Evolutionary conservation across 768 basidiomycete species (phyloP).

Genomic region (Boletus eberwhitei): DNA sequence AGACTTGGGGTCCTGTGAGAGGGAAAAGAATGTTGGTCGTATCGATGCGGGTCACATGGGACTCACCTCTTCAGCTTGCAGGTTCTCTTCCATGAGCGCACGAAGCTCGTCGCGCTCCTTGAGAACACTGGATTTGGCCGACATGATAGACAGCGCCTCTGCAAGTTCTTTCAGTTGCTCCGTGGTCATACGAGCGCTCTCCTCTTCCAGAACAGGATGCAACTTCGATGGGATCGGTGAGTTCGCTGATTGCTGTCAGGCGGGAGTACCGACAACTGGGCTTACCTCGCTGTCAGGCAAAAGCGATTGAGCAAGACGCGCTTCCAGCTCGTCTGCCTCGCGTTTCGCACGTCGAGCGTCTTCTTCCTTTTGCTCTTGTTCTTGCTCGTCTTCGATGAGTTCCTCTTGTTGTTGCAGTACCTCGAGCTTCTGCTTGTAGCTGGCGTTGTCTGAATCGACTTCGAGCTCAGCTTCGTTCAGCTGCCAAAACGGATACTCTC

Average conservation of each 20-base stretch:
- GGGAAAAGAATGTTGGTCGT: neutral
- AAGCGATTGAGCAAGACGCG: slow-evolving; percentile 74
- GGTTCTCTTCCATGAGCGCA: slow-evolving; percentile 90
- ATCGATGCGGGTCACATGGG: neutral
- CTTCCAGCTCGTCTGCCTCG: slow-evolving; percentile 77
- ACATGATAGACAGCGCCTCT: slow-evolving; percentile 86
- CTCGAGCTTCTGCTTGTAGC: slow-evolving; percentile 97
- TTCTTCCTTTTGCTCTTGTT: slow-evolving; percentile 95
- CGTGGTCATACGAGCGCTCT: slow-evolving; percentile 92
- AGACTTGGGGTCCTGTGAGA: slow-evolving; percentile 68
- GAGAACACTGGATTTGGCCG: slow-evolving; percentile 90
- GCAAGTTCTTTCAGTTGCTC: slow-evolving; percentile 94
- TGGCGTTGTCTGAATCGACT: slow-evolving; percentile 89
- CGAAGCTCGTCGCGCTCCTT: slow-evolving; percentile 94
- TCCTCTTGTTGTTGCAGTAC: slow-evolving; percentile 98
- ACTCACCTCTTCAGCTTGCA: slow-evolving; percentile 79
- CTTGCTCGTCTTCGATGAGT: slow-evolving; percentile 98
- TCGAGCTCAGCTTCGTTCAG: slow-evolving; percentile 96
- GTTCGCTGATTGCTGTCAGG: neutral
- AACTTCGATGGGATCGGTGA: slow-evolving; percentile 40
- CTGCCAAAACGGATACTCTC: slow-evolving; percentile 37
- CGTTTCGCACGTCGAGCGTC: slow-evolving; percentile 83
- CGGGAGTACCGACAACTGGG: neutral
- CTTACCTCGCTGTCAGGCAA: slow-evolving; percentile 88
- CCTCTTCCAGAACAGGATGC: slow-evolving; percentile 55